Evolutionary conservation across 257 asterid species (phyloP), one percentile per base, ranked within the genome.

Genomic region (Capsicum pubescens): DNA sequence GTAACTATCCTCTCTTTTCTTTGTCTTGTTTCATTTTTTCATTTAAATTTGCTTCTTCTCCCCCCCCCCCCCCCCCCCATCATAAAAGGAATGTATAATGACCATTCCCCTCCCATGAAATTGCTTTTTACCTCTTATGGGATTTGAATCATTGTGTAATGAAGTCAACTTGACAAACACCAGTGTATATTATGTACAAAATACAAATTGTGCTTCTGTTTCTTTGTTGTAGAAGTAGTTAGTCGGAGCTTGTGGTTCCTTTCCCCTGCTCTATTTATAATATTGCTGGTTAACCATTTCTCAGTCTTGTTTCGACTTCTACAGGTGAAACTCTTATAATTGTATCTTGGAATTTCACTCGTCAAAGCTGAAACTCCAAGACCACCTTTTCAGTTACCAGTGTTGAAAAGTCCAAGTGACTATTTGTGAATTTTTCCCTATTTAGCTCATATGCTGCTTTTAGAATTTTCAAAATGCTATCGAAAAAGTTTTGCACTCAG

Each of bases 51-150:
- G 8, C 46, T 50, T 50, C 44, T 52, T 76, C 26, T 71, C 3
- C 7, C 12, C 17, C 48, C 21, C 48, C 44, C 21, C 52, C 26
- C 44, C 3, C 7, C 12, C 17, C 48, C 21, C 48, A 50, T 52
- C 48, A 50, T 52, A 52, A 76, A 26, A 76, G 61, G 26, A 8
- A 76, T 76, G 64, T 76, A 76, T 76, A 54, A 76, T 76, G 64
- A 54, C 63, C 46, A 48, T 48, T 21, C 59, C 32, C 55, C 35
- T 74, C 13, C 36, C 81, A 26, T 54, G 64, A 54, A 76, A 52
- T 13, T 55, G 63, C 63, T 74, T 19, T 26, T 26, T 26, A 26
- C 32, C 80, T 57, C 39, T 44, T 44, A 26, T 35, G 76, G 76
- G 76, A 39, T 36, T 68, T 68, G 77, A 68, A 69, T 69, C 8